A percentile compares a stretch with the other conserved stretches of the same genome.
phyloP scores from a whole-genome alignment of 805 yeast species.

The Teunomyces pallodes region DNA sequence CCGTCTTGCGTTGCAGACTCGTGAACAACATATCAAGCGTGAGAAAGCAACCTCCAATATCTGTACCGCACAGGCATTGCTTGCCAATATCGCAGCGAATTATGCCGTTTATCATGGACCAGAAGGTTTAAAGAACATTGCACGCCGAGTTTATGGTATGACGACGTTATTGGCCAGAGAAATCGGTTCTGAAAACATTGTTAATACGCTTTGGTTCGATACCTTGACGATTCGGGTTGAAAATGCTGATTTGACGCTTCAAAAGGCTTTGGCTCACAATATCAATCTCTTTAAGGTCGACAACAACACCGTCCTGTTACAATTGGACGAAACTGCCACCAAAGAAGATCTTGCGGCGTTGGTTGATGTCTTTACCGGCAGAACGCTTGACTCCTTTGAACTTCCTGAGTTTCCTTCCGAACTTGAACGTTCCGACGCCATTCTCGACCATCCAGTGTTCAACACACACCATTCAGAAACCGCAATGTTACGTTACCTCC shows the following conservation, averaged over 20 bases:
- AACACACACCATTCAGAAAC: conserved; percentile 90
- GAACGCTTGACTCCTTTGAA: conserved; percentile 12
- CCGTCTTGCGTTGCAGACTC: conserved; percentile 91
- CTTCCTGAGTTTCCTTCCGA: conserved; percentile 53
- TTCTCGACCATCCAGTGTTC: conserved; percentile 76
- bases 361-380: conserved; percentile 57
- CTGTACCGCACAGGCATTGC: conserved; percentile 95
- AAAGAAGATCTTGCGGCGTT: conserved; percentile 58
- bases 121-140: conserved; percentile 74
- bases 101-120: conserved; percentile 97
- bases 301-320: conserved; percentile 62
- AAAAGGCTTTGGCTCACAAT: conserved; percentile 58
- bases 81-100: conserved; percentile 94
- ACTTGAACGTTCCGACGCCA: conserved; percentile 53
- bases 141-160: conserved; percentile 69
- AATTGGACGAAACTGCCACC: conserved; percentile 87
- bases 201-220: conserved; percentile 75
- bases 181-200: conserved; percentile 37
- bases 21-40: conserved; percentile 97
- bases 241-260: conserved; percentile 54
- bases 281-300: conserved; percentile 76
- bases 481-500: conserved; percentile 87
- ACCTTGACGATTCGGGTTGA: conserved; percentile 68
- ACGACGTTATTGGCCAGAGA: conserved; percentile 69
- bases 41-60: conserved; percentile 97